Conservation (phyloP, 2,329 filamentous ascomycete species). For the Fusarium decemcellulare region DNA sequence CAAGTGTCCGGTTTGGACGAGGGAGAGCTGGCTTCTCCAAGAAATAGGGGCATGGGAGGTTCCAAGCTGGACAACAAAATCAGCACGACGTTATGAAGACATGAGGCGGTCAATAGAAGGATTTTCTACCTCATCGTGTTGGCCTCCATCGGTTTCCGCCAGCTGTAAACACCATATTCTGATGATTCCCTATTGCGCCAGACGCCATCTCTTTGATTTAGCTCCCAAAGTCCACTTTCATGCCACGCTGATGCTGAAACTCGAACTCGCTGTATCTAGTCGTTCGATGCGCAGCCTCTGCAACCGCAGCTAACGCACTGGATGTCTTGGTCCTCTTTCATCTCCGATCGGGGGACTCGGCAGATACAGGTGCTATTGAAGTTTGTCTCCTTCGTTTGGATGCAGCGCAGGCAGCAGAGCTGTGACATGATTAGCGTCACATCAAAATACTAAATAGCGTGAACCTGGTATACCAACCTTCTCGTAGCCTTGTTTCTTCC, state of each 20-base stretch:
- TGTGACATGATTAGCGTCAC: slow-evolving; percentile 54
- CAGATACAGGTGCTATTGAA: slow-evolving; percentile 99
- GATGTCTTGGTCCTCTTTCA: slow-evolving; percentile 92
- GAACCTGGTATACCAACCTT: slow-evolving; percentile 75
- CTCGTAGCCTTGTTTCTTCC: slow-evolving; percentile 99
- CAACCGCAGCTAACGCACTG: slow-evolving; percentile 98
- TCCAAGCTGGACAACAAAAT: slow-evolving; percentile 47
- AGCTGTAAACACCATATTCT: slow-evolving; percentile 17
- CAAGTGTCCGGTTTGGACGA: slow-evolving; percentile 75
- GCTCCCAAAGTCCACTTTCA: slow-evolving; percentile 1
- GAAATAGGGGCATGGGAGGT: slow-evolving; percentile 50
- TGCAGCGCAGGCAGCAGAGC: slow-evolving; percentile 95
- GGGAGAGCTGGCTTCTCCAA: slow-evolving; percentile 68
- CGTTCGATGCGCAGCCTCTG: slow-evolving; percentile 88
- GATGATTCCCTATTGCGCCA: slow-evolving; percentile 40
- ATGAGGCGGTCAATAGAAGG: slow-evolving; percentile 50
- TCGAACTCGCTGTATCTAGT: slow-evolving; percentile 62
- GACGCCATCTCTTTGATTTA: slow-evolving; percentile 40
- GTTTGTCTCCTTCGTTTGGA: slow-evolving; percentile 99
- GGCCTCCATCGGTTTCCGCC: slow-evolving; percentile 20
- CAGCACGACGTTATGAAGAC: slow-evolving; percentile 52
- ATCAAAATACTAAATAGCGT: not conserved
- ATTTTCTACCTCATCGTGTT: slow-evolving; percentile 53
- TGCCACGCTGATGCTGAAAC: not conserved
- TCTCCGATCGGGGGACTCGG: slow-evolving; percentile 88